phyloP scores from a whole-genome alignment of 2,329 filamentous ascomycete genomes.

The Sclerotinia trifoliorum region DNA sequence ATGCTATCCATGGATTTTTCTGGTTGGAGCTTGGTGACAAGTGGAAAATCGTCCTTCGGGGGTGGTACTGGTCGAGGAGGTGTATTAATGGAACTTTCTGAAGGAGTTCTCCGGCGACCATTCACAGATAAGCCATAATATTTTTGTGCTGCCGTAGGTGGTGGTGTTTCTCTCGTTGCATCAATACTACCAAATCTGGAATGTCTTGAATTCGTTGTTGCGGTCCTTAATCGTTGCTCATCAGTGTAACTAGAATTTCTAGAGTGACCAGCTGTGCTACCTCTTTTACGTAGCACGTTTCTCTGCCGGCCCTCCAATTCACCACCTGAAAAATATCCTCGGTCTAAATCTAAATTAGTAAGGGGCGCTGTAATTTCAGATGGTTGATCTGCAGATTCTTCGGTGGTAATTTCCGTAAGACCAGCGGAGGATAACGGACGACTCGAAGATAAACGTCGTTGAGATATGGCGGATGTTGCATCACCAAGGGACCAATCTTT shows the following conservation, averaged over 20 bases:
- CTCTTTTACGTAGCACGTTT: constrained; percentile 79
- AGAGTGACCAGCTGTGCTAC: constrained; percentile 59
- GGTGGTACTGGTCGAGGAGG: constrained; percentile 59
- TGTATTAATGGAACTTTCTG: constrained; percentile 55
- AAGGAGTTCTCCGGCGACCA: constrained; percentile 41
- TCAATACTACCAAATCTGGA: constrained; percentile 78
- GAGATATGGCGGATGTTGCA: constrained; percentile 33
- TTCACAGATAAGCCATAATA: constrained; percentile 57
- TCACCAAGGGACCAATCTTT: constrained; percentile 65
- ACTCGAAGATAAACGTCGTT: constrained; percentile 29
- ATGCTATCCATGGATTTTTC: constrained; percentile 31
- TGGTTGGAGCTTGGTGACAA: constrained; percentile 59
- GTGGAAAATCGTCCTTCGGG: constrained; percentile 56
- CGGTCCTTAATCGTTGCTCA: constrained; percentile 66
- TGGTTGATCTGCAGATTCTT: constrained; percentile 38
- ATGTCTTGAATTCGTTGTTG: constrained; percentile 66
- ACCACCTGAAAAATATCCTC: constrained; percentile 90
- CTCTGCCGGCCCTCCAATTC: constrained; percentile 75
- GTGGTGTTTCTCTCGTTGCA: constrained; percentile 61
- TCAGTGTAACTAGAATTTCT: constrained; percentile 75
- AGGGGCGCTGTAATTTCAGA: constrained; percentile 34
- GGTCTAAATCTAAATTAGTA: constrained; percentile 62
- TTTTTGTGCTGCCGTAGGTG: constrained; percentile 66
- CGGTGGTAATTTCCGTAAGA: constrained; percentile 31
- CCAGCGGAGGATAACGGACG: constrained; percentile 17